Conservation (phyloP, 2,329 filamentous ascomycete genomes). For the Alternaria triticimaculans region DNA sequence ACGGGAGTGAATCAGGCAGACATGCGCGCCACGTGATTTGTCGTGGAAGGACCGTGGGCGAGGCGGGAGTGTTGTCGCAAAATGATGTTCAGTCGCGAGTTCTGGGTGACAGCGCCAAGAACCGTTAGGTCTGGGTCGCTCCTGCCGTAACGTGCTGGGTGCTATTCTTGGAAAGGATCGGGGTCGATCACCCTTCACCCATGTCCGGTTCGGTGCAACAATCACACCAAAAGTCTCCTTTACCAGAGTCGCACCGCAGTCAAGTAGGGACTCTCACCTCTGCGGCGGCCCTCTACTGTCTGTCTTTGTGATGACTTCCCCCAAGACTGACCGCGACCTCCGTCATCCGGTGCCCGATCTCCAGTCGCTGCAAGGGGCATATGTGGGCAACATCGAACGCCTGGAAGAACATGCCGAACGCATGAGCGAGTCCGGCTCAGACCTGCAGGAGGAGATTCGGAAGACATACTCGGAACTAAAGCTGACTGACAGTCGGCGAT, state of each 20-base stretch:
- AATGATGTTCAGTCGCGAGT: conserved; percentile 3
- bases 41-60: background rate
- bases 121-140: conserved; percentile 11
- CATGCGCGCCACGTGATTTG: background rate
- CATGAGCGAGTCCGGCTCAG: conserved; percentile 73
- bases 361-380: conserved; percentile 66
- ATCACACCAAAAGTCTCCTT: conserved; percentile 24
- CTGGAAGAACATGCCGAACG: conserved; percentile 78
- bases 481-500: conserved; percentile 70
- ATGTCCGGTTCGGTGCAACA: conserved; percentile 23
- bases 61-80: background rate
- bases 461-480: conserved; percentile 75
- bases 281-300: conserved; percentile 28
- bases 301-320: conserved; percentile 28
- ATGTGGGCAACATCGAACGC: conserved; percentile 71
- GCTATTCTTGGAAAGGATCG: conserved; percentile 32
- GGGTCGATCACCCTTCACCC: conserved; percentile 5
- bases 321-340: conserved; percentile 32
- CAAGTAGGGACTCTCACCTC: conserved; percentile 1
- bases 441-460: conserved; percentile 79
- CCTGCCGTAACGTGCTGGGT: conserved; percentile 16
- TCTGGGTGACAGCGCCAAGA: conserved; percentile 20
- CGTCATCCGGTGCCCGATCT: conserved; percentile 68
- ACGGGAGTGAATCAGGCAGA: background rate
- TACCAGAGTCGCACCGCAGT: conserved; percentile 3